A percentile compares a stretch with the other conserved stretches of the same genome.
Conservation (phyloP, 2,329 filamentous ascomycete species). For the Aspergillus sp. region DNA sequence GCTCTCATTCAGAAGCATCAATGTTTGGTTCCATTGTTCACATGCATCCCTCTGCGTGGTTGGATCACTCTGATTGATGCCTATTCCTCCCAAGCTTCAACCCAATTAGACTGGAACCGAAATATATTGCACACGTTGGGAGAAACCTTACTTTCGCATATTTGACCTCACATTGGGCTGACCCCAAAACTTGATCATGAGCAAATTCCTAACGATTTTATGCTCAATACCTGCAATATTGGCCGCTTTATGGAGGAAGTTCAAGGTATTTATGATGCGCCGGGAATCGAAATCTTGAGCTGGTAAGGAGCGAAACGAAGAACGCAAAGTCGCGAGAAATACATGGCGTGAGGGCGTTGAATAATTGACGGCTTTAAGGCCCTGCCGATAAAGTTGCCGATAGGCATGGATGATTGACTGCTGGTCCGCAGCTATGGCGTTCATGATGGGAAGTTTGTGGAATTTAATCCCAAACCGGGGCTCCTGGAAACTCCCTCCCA, state of each 20-base stretch:
- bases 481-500: too few species aligned
- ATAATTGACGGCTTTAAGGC: constrained; percentile 57
- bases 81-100: constrained; percentile 29
- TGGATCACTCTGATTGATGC: constrained; percentile 25
- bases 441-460: background rate
- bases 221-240: constrained; percentile 45
- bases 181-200: constrained; percentile 46
- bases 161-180: constrained; percentile 31
- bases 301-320: constrained; percentile 41
- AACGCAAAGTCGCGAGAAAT: constrained; percentile 46
- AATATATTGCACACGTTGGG: background rate
- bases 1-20: constrained; percentile 50
- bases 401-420: constrained; percentile 52
- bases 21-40: constrained; percentile 45
- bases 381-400: constrained; percentile 55
- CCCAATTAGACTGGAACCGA: constrained; percentile 20
- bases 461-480: background rate
- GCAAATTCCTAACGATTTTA: constrained; percentile 47
- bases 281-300: constrained; percentile 37
- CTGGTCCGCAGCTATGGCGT: constrained; percentile 16
- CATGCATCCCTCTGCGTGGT: constrained; percentile 35
- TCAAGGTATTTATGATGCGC: constrained; percentile 45
- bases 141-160: constrained; percentile 30
- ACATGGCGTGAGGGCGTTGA: constrained; percentile 58
- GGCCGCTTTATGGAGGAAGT: constrained; percentile 45